Conservation (phyloP, 164 flowering plant genomes). For the Berberis thunbergii region DNA sequence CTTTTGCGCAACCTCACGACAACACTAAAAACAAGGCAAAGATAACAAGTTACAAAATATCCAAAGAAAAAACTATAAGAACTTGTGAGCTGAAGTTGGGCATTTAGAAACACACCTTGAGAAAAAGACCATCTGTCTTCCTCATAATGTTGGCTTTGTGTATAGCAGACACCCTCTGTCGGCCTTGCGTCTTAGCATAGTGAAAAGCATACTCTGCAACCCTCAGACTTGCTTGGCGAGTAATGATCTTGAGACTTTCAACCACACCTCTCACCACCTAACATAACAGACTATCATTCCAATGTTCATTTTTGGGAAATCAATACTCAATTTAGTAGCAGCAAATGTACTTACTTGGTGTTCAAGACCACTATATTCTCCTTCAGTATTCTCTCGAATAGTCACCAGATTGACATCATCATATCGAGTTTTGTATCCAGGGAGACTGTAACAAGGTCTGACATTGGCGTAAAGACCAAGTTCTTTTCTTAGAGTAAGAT, state of each 20-base stretch:
- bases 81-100: not conserved
- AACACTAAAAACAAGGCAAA: conserved; percentile 49
- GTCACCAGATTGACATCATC: conserved; percentile 90
- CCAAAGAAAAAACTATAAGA: not conserved
- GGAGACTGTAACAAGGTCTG: conserved; percentile 87
- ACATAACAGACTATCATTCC: conserved; percentile 4
- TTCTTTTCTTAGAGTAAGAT: conserved; percentile 83
- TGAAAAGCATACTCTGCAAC: conserved; percentile 98
- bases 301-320: not conserved
- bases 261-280: conserved; percentile 99
- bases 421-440: conserved; percentile 85
- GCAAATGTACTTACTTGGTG: conserved; percentile 59
- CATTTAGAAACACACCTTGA: conserved; percentile 41
- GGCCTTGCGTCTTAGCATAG: conserved; percentile 80
- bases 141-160: conserved; percentile 98
- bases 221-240: conserved; percentile 87
- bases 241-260: conserved; percentile 92
- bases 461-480: conserved; percentile 92
- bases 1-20: conserved; percentile 94
- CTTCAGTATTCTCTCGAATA: conserved; percentile 95
- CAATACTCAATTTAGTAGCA: not conserved
- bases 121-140: conserved; percentile 94
- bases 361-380: conserved; percentile 96
- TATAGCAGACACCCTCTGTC: conserved; percentile 91
- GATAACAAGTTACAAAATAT: conserved; percentile 3